Base-by-base conservation (phyloP, 2,329 filamentous ascomycete genomes). In the Aspergillus fumigatus region DNA sequence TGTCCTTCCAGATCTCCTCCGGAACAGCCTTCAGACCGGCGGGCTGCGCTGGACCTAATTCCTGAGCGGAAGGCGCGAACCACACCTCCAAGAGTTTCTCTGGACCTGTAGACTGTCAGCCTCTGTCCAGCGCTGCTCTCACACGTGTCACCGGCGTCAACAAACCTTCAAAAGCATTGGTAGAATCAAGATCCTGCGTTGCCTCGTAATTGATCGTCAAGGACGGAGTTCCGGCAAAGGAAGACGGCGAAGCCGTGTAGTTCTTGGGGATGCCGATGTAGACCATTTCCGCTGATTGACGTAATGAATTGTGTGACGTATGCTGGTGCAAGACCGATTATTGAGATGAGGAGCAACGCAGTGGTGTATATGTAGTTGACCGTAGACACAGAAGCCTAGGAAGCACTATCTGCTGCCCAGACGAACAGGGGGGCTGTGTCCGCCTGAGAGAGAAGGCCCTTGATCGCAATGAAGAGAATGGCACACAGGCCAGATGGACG, bases 11-110 rank as follows among this genome's bases (percentile, higher is more conserved):
- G 51, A 85, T 87, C 52, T 96, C 89, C 56, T 86, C 82, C 19
- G 88, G 80, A 35, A 99, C 92, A 7, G 87, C 85, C 80, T 97
- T 97, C 71, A 99, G 79, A 26, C 94, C 94, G 72, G 85, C 80
- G 19, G 88, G 85, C 61, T 86, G 84, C 55, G 87, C 87, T 53
- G 86, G 83, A 3, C 85, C 78, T 19, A 92, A 82, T 59, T 87
- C 81, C 62, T 84, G 80, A 51, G 92, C 83, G 67, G 89, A 90
- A 25, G 92, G 86, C 57, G 89, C 88, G 74, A 99, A 97, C 94
- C 94, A 99, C 71, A 99, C 93, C 80, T 99, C 94, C 68, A 99
- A 84, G 54, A 99, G 84, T 81, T 99, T 99, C 80, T 99, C 94
- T 48, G 94, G 94, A 58, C 93, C 88, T 89, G 58, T 32, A 52